Base-by-base conservation (phyloP, 495 filamentous ascomycete species). In the Sordaria brevicollis region DNA sequence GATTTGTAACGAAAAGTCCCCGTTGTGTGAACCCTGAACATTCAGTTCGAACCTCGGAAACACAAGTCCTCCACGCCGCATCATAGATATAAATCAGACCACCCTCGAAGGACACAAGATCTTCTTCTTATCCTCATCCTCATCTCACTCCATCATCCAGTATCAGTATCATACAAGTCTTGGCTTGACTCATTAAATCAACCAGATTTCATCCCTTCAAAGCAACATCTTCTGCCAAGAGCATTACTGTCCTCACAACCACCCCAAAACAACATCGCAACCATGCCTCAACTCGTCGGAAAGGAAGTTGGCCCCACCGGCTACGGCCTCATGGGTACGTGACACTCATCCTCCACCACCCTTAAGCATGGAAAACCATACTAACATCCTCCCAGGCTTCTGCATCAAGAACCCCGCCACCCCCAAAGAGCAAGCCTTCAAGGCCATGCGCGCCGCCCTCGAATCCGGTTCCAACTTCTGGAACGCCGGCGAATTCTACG, bases 401-500 rank as follows among this genome's bases (percentile, higher is more conserved):
- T 62, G 49, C 49, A 31, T 13, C 25, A 62, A 62, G 21, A 62
- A 62, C 49, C 49, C 49, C 5, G 21, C 49, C 21, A 57, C 49
- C 21, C 49, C 49, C 8, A 11, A 57, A 29, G 49, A 57, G 49
- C 49, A 62, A 62, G 84, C 89, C 70, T 88, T 93, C 75, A 83
- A 86, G 69, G 86, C 89, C 10, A 83, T 94, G 79, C 87, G 86
- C 72, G 83, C 87, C 29, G 84, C 92, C 13, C 82, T 94, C 38
- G 77, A 82, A 15, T 79, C 82, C 6, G 91, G 91, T 34, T 79
- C 79, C 71, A 85, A 90, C 77, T 89, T 91, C 80, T 94, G 91
- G 91, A 93, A 94, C 76, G 91, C 72, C 35, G 91, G 90, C 71
- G 90, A 93, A 74, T 82, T 94, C 74, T 96, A 96, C 79, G 90